phyloP scores from a whole-genome alignment of 306 rosid species.

The Cotoneaster glaucophyllus region DNA sequence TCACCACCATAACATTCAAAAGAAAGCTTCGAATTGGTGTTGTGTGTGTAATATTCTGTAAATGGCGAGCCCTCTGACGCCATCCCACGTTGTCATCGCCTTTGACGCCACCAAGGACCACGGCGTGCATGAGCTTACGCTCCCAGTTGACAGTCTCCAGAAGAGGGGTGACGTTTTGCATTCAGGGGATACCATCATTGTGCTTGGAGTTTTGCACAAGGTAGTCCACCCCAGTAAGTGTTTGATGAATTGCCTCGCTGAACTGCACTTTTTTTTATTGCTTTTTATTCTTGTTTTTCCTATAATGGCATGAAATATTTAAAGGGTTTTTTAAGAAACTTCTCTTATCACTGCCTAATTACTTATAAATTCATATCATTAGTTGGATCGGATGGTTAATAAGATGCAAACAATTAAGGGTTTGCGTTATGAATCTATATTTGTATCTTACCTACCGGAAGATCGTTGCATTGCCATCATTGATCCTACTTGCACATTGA shows the following conservation, averaged over 20 bases:
- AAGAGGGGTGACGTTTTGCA: constrained; percentile 33
- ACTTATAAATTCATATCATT: too few species aligned
- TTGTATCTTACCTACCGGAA: neutral
- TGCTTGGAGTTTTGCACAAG: constrained; percentile 51
- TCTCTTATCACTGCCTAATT: neutral
- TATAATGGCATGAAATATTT: neutral
- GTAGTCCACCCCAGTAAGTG: constrained; percentile 54
- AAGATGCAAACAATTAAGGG: neutral
- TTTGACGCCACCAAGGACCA: constrained; percentile 63
- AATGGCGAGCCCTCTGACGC: constrained; percentile 33
- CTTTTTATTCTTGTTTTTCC: too few species aligned
- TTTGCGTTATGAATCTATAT: neutral
- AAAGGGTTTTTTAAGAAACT: neutral
- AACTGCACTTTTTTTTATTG: neutral
- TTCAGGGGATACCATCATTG: constrained; percentile 44
- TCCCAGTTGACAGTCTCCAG: constrained; percentile 19
- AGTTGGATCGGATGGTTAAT: neutral
- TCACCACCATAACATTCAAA: neutral
- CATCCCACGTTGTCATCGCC: constrained; percentile 41
- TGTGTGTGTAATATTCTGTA: neutral
- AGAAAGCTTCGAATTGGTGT: neutral
- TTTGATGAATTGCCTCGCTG: neutral
- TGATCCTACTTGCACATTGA: neutral
- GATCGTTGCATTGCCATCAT: neutral
- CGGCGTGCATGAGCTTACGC: constrained; percentile 33